Conservation (phyloP, 2,329 filamentous ascomycete species). For the Emericellopsis atlantica region DNA sequence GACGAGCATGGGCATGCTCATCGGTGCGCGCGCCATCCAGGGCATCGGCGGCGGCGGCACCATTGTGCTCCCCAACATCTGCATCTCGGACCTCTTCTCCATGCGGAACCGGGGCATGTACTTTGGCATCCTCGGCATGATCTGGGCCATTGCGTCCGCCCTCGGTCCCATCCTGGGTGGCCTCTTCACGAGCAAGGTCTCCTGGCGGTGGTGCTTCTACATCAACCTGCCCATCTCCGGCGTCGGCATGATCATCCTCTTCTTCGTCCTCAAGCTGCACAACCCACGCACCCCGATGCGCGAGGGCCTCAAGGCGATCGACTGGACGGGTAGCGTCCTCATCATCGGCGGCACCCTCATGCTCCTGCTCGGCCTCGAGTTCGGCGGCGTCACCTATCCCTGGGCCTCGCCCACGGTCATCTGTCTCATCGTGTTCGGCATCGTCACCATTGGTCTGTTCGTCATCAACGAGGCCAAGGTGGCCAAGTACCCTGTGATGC, state of each 20-base stretch:
- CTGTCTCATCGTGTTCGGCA: constrained; percentile 65
- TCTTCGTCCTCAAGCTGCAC: constrained; percentile 56
- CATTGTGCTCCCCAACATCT: constrained; percentile 47
- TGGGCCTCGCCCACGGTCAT: constrained; percentile 67
- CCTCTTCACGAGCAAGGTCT: constrained; percentile 48
- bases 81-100: constrained; percentile 42
- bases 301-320: constrained; percentile 49
- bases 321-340: constrained; percentile 41
- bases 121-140: constrained; percentile 37
- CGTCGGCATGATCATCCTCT: constrained; percentile 30
- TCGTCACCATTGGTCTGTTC: constrained; percentile 52
- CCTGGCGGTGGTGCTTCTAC: constrained; percentile 61
- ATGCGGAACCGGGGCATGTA: constrained; percentile 37
- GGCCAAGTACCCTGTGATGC: constrained; percentile 69
- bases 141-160: constrained; percentile 53
- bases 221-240: constrained; percentile 45
- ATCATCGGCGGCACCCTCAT: constrained; percentile 73
- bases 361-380: constrained; percentile 76
- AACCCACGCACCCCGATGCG: constrained; percentile 52
- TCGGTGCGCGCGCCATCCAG: constrained; percentile 42
- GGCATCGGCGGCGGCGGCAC: constrained; percentile 44
- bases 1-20: constrained; percentile 35
- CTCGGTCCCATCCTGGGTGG: constrained; percentile 59
- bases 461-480: constrained; percentile 59
- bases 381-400: constrained; percentile 63